Base-by-base conservation (phyloP, 2,329 filamentous ascomycete genomes). In the Paraphoma sp. region DNA sequence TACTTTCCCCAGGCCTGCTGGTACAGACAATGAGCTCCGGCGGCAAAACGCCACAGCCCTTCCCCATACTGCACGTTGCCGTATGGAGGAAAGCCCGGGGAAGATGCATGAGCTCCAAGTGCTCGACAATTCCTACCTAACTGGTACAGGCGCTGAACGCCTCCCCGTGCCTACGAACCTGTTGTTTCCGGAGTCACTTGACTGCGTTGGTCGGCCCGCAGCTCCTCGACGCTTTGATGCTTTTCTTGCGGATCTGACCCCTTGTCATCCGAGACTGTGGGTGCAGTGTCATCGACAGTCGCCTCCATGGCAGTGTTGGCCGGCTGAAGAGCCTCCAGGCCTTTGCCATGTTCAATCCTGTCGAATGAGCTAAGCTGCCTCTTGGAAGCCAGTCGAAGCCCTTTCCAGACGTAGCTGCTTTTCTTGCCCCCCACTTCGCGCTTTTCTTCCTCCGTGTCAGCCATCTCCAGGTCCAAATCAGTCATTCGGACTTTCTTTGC, bases 391-490 rank as follows among this genome's bases (percentile, higher is more conserved):
- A 96, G 86, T 50, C 95, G 87, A 60, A 99, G 80, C 5, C 92
- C 91, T 65, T 93, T 87, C 95, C 95, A 99, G 54, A 88, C 90
- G 76, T 96, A 94, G 80, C 92, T 97, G 17, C 89, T 87, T 75
- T 96, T 96, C 53, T 88, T 84, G 62, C 91, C 90, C 78, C 76
- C 85, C 79, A 80, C 84, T 65, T 77, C 75, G 47, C 84, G 80
- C 70, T 82, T 86, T 60, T 89, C 87, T 54, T 85, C 84, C 41
- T 87, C 83, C 41, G 80, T 87, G 53, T 85, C 85, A 9, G 91
- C 89, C 84, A 94, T 92, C 17, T 93, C 91, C 51, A 96, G 87
- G 74, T 97, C 92, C 67, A 97, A 87, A 54, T 96, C 90, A 69
- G 92, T 90, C 53, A 88, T 85, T 60, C 89, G 86, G 61, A 97